These are phyloP conservation scores for Tetrapisispora namnaoensis DNA, from an alignment of 805 yeast genomes.

Conservation along the genomic window DNA sequence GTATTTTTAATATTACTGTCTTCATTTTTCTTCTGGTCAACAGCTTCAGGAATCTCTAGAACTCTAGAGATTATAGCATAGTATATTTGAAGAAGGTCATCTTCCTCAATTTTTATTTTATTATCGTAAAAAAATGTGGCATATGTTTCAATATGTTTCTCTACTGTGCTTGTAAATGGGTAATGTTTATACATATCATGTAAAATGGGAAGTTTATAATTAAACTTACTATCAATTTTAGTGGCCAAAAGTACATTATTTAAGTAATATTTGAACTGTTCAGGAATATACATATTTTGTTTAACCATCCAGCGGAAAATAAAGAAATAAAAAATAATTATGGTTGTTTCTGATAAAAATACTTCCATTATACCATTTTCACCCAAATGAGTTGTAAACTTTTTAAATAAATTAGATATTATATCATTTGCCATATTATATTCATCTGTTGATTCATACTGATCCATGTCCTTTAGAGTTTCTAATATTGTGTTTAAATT, in stretches of 20 bases:
- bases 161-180: neutral
- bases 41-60: conserved; percentile 52
- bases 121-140: conserved; percentile 19
- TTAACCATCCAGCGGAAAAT: conserved; percentile 6
- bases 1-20: conserved; percentile 25
- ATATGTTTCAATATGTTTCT: conserved; percentile 18
- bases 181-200: neutral
- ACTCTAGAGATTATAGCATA: conserved; percentile 50
- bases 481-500: conserved; percentile 24
- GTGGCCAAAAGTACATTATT: conserved; percentile 15
- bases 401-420: conserved; percentile 23
- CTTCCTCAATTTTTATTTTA: conserved; percentile 3
- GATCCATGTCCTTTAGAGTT: conserved; percentile 13
- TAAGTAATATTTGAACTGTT: conserved; percentile 11
- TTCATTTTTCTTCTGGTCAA: conserved; percentile 5
- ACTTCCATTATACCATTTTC: conserved; percentile 8
- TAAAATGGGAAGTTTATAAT: neutral
- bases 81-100: conserved; percentile 17
- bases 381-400: conserved; percentile 5
- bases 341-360: conserved; percentile 12
- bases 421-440: conserved; percentile 21
- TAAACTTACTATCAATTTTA: conserved; percentile 6
- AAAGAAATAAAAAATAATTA: conserved; percentile 16
- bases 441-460: conserved; percentile 17
- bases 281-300: conserved; percentile 14